These are phyloP conservation scores for Apiospora arundinis DNA, from an alignment of 2,329 filamentous ascomycete species.

Conservation along the genomic window DNA sequence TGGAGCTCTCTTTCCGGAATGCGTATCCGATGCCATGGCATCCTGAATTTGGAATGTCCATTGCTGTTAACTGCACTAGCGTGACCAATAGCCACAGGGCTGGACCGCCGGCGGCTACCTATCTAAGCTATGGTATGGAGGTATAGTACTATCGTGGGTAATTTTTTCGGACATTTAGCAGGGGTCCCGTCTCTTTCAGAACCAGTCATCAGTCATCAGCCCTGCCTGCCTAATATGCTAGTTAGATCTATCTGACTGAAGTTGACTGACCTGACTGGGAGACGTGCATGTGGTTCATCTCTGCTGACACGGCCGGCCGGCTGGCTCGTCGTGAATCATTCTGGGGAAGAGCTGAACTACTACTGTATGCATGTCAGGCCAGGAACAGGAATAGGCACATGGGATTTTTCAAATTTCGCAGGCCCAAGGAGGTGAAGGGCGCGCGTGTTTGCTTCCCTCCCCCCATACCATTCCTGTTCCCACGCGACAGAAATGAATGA, in stretches of 20 bases:
- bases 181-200: background rate
- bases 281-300: conserved; percentile 2
- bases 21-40: background rate
- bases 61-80: background rate
- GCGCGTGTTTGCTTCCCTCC: background rate
- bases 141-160: background rate
- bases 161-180: background rate
- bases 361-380: conserved; percentile 13
- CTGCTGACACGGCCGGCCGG: background rate
- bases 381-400: background rate
- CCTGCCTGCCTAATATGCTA: background rate
- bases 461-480: background rate
- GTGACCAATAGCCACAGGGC: conserved; percentile 9
- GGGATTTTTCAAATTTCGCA: background rate
- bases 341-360: conserved; percentile 7
- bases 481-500: background rate
- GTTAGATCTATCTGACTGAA: conserved; percentile 1
- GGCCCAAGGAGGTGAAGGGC: background rate
- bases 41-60: background rate
- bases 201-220: conserved; percentile 2
- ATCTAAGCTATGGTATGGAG: background rate
- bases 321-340: conserved; percentile 3
- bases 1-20: background rate
- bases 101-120: background rate
- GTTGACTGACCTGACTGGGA: background rate